Evolutionary conservation across 352 stramenopile genomes (phyloP).

Genomic region (Aphanomyces astaci): DNA sequence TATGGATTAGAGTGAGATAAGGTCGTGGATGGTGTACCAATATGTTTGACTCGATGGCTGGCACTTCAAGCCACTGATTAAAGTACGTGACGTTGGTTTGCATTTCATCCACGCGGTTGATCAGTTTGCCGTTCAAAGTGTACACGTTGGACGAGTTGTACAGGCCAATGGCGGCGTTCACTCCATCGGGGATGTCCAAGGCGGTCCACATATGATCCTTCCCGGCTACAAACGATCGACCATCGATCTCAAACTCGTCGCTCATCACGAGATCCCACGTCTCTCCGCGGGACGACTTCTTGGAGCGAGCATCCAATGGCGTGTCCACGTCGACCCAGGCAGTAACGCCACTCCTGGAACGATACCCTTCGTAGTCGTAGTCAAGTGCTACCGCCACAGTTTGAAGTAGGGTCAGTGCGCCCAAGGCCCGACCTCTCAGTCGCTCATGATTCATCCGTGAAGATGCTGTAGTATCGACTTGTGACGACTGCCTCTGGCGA

Average conservation of each 20-base stretch:
- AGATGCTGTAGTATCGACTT: too few relatives aligned
- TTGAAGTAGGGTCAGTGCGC: not conserved
- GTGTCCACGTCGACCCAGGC: constrained; percentile 57
- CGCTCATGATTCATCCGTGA: too few relatives aligned
- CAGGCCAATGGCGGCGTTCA: constrained; percentile 82
- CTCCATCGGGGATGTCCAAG: constrained; percentile 90
- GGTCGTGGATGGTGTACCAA: not conserved
- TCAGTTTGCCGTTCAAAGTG: constrained; percentile 25
- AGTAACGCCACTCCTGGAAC: not conserved
- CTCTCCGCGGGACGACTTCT: constrained; percentile 42
- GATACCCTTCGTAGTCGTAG: not conserved
- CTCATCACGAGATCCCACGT: constrained; percentile 82
- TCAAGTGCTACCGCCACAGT: not conserved
- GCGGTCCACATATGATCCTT: constrained; percentile 91
- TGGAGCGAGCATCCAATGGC: constrained; percentile 30
- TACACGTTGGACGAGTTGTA: constrained; percentile 85
- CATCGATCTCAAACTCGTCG: constrained; percentile 90
- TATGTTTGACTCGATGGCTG: constrained; percentile 4
- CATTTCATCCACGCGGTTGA: constrained; percentile 15
- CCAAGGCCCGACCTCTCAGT: too few relatives aligned
- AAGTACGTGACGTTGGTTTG: constrained; percentile 15
- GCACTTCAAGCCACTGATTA: constrained; percentile 17
- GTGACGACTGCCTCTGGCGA: too few relatives aligned
- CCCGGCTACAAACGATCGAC: constrained; percentile 84
- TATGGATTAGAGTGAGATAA: too few relatives aligned